Percentiles rank a stretch among this genome's conserved stretches.
Conservation (phyloP, 2,329 filamentous ascomycete genomes). For the Cytospora mali region DNA sequence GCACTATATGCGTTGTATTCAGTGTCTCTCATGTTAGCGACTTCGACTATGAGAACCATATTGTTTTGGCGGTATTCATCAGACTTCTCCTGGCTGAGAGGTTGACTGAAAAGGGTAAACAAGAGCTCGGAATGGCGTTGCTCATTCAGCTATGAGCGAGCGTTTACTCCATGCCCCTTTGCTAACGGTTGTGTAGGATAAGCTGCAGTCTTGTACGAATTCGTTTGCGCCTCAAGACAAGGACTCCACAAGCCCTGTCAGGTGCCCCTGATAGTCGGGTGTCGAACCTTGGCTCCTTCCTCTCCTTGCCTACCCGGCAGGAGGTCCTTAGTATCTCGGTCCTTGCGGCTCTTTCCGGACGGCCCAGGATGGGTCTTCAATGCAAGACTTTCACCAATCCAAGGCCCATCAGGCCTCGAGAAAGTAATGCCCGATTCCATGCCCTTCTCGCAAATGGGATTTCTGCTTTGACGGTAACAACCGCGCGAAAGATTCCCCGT, state of each 20-base stretch:
- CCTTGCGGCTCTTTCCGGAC: slow-evolving; percentile 2
- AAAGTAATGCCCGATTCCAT: neutral
- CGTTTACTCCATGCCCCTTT: neutral
- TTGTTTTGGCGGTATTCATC: neutral
- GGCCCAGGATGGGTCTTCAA: neutral
- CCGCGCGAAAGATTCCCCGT: neutral
- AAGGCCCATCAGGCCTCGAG: neutral
- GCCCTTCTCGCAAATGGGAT: neutral
- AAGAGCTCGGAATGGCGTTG: neutral
- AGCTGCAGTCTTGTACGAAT: neutral
- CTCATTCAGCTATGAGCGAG: neutral
- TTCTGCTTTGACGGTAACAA: neutral
- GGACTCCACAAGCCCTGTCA: neutral
- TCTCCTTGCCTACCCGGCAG: neutral
- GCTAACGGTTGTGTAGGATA: neutral
- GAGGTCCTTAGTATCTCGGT: neutral
- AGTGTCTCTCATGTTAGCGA: neutral
- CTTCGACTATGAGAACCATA: neutral
- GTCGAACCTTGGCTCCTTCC: neutral
- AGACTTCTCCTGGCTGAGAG: neutral
- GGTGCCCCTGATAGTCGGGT: neutral
- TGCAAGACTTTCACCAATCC: slow-evolving; percentile 5
- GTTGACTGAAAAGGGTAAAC: neutral
- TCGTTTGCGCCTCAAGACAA: neutral
- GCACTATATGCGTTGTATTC: neutral